Conservation (phyloP, 352 stramenopile genomes). For the Phytopythium delawarense region DNA sequence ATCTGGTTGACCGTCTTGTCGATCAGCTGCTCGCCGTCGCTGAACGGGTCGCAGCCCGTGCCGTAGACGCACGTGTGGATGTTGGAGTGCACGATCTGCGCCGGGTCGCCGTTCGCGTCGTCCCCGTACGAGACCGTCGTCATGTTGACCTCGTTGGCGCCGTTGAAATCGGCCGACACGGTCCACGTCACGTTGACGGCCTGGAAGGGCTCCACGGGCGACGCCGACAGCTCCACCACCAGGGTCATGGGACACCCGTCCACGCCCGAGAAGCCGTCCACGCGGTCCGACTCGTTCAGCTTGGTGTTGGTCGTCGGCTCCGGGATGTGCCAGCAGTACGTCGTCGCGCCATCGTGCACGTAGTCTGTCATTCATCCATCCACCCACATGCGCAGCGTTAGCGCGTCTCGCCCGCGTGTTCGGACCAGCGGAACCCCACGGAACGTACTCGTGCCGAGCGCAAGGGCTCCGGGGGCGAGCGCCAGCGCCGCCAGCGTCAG, state of each 20-base stretch:
- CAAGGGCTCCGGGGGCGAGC: conserved; percentile 6
- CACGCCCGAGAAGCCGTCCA: conserved; percentile 25
- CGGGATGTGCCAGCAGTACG: conserved; percentile 58
- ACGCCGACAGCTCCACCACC: conserved; percentile 26
- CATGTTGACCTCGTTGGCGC: conserved; percentile 42
- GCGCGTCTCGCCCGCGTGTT: neutral
- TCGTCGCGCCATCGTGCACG: conserved; percentile 28
- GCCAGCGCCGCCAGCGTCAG: conserved; percentile 11
- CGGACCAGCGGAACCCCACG: neutral
- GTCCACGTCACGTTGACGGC: conserved; percentile 45
- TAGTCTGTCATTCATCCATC: conserved; percentile 22
- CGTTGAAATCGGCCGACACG: conserved; percentile 37
- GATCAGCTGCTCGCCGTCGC: conserved; percentile 37
- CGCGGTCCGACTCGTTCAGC: conserved; percentile 39
- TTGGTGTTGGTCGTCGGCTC: conserved; percentile 31
- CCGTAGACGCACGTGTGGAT: conserved; percentile 51
- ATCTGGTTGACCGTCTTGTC: conserved; percentile 56
- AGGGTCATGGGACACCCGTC: conserved; percentile 41
- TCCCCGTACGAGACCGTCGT: conserved; percentile 35
- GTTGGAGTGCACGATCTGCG: conserved; percentile 66
- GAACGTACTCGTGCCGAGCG: conserved; percentile 47
- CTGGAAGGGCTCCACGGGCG: conserved; percentile 28
- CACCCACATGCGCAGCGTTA: neutral
- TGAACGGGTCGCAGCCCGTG: conserved; percentile 52
- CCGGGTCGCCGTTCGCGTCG: conserved; percentile 25